Evolutionary conservation across 768 basidiomycete species (phyloP).

Genomic region (Suillus variegatus): DNA sequence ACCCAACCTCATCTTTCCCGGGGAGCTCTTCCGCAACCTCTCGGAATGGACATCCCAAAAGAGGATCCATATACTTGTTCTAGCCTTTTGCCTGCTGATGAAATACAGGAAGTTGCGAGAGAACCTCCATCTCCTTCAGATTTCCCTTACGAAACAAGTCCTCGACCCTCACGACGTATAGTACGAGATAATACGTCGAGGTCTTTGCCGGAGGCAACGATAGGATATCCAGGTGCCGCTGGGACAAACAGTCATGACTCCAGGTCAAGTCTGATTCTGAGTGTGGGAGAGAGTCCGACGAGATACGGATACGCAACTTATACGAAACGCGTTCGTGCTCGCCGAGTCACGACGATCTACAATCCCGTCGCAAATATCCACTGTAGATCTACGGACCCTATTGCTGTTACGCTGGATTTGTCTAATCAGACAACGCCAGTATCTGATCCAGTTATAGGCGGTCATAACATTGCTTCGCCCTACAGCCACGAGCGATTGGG

Average conservation of each 20-base stretch:
- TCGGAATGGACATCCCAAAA: not conserved
- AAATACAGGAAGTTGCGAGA: not conserved
- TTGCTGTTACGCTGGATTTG: not conserved
- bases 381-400: not conserved
- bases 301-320: not conserved
- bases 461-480: not conserved
- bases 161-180: not conserved
- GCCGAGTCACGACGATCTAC: not conserved
- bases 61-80: not conserved
- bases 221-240: not conserved
- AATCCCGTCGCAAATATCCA: not conserved
- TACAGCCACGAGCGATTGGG: slow-evolving; percentile 7
- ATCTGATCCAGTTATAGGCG: not conserved
- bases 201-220: not conserved
- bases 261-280: not conserved
- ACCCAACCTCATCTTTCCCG: not conserved
- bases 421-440: not conserved
- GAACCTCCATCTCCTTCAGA: slow-evolving; percentile 1
- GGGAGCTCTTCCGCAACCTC: not conserved
- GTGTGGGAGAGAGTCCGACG: not conserved
- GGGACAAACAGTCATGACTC: not conserved
- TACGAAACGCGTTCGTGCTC: not conserved
- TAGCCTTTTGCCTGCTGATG: not conserved
- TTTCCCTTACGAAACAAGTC: not conserved
- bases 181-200: not conserved